A percentile compares a stretch with the other conserved stretches of the same genome.
phyloP scores from a whole-genome alignment of 805 yeast species.

The Schwanniomyces occidentalis region DNA sequence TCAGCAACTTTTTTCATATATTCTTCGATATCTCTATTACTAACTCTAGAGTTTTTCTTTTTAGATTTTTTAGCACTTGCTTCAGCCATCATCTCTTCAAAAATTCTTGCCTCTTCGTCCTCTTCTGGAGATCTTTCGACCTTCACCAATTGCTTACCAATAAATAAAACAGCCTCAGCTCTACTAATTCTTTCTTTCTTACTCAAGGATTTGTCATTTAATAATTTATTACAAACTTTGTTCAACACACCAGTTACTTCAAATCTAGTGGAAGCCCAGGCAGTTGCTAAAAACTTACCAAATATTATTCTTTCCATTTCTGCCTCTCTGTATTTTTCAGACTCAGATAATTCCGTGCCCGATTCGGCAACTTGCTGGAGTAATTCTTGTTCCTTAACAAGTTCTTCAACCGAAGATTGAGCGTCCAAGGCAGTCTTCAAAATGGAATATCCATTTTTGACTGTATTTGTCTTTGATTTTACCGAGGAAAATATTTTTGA shows the following conservation, averaged over 20 bases:
- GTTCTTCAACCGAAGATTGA: constrained; percentile 65
- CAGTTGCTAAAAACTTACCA: constrained; percentile 89
- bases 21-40: constrained; percentile 21
- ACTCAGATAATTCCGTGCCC: constrained; percentile 33
- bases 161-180: constrained; percentile 73
- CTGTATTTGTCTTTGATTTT: constrained; percentile 80
- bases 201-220: constrained; percentile 59
- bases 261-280: constrained; percentile 91
- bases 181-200: constrained; percentile 64
- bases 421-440: constrained; percentile 87
- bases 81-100: constrained; percentile 90
- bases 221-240: constrained; percentile 53
- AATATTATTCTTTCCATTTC: constrained; percentile 80
- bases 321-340: constrained; percentile 43
- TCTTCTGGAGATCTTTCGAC: constrained; percentile 82
- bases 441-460: constrained; percentile 81
- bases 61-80: constrained; percentile 59
- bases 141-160: constrained; percentile 68
- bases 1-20: constrained; percentile 19
- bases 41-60: constrained; percentile 14
- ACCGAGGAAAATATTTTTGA: constrained; percentile 80
- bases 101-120: constrained; percentile 86
- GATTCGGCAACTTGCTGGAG: constrained; percentile 24
- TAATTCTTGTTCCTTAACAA: constrained; percentile 68
- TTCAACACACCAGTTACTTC: constrained; percentile 89